A percentile compares a stretch with the other conserved stretches of the same genome.
Conservation (phyloP, 2,329 filamentous ascomycete species). For the Beauveria sp. region DNA sequence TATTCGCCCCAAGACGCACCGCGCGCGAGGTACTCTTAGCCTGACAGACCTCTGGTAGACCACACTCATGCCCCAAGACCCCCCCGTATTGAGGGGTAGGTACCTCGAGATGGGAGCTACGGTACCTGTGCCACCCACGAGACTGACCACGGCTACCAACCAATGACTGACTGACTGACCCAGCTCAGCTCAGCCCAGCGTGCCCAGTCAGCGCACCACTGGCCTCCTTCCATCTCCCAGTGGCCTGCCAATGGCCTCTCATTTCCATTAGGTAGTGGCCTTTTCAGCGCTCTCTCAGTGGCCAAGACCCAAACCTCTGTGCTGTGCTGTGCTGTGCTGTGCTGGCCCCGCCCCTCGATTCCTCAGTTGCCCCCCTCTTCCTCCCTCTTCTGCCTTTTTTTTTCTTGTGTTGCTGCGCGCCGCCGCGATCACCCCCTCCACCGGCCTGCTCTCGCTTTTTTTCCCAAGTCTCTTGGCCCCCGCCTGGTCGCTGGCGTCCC, state of each 20-base stretch:
- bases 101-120: not conserved
- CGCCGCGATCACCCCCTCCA: not conserved
- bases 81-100: constrained; percentile 7
- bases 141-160: not conserved
- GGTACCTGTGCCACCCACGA: constrained; percentile 1
- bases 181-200: not conserved
- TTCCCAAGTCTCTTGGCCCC: constrained; percentile 6
- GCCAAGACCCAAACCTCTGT: not conserved
- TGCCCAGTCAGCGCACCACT: not conserved
- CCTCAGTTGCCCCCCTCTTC: constrained; percentile 4
- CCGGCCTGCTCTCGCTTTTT: not conserved
- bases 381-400: not conserved
- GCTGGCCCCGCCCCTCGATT: not conserved
- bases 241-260: not conserved
- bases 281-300: not conserved
- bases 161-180: not conserved
- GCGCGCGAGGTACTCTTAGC: not conserved
- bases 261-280: not conserved
- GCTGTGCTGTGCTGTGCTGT: not conserved
- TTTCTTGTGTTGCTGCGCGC: not conserved
- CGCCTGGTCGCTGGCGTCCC: constrained; percentile 2
- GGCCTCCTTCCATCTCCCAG: not conserved
- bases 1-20: not conserved
- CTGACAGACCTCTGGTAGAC: not conserved
- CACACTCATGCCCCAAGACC: not conserved